phyloP scores from a whole-genome alignment of 78 protist species.

The Speleostelium caveatum region DNA sequence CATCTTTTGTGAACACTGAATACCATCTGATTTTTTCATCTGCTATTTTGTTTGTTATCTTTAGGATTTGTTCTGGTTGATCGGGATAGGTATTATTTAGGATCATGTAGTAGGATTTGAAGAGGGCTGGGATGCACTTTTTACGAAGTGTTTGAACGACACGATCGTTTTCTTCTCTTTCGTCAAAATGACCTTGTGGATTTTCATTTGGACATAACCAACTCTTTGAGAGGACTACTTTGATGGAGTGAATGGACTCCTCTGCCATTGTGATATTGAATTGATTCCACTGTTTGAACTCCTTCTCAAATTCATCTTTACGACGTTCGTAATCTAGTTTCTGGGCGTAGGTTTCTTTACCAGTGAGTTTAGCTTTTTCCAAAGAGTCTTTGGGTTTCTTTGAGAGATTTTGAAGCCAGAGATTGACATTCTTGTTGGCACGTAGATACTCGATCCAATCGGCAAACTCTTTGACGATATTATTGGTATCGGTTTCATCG shows the following conservation, averaged over 20 bases:
- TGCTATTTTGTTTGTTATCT: slow-evolving; percentile 13
- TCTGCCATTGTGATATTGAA: slow-evolving; percentile 30
- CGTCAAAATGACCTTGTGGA: slow-evolving; percentile 33
- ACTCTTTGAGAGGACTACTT: slow-evolving; percentile 1
- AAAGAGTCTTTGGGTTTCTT: slow-evolving; percentile 28
- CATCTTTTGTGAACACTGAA: slow-evolving; percentile 15
- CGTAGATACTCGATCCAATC: slow-evolving; percentile 33
- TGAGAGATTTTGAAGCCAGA: slow-evolving; percentile 54
- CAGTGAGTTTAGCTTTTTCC: neutral
- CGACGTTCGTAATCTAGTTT: slow-evolving; percentile 43
- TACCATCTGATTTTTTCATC: slow-evolving; percentile 67
- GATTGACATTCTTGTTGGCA: slow-evolving; percentile 13
- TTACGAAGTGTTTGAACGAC: slow-evolving; percentile 14
- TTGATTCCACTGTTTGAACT: slow-evolving; percentile 50
- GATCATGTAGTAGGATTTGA: slow-evolving; percentile 13
- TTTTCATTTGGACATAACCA: slow-evolving; percentile 59
- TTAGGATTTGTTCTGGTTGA: slow-evolving; percentile 12
- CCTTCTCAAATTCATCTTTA: slow-evolving; percentile 38
- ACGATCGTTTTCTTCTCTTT: slow-evolving; percentile 5
- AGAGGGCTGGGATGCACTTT: slow-evolving; percentile 39
- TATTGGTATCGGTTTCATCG: slow-evolving; percentile 11
- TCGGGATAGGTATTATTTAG: slow-evolving; percentile 11
- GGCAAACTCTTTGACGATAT: slow-evolving; percentile 51
- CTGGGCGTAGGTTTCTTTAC: slow-evolving; percentile 9
- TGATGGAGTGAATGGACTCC: slow-evolving; percentile 25